Base-by-base conservation (phyloP, 1,284 basidiomycete genomes). In the Microbotryum lychnidis-dioicae region DNA sequence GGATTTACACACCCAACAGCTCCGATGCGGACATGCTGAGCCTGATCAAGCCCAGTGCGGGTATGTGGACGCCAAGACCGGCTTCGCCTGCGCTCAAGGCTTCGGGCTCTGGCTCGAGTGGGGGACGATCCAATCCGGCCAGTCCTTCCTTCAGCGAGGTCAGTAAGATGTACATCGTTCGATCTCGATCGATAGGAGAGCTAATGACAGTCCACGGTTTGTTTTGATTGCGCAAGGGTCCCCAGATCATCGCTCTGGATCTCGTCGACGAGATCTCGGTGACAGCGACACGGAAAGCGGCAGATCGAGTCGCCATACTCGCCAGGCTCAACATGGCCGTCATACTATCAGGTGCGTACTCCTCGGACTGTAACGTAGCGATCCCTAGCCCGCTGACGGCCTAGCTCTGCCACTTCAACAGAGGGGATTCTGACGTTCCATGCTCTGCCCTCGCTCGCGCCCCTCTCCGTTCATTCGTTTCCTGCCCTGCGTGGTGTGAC, bases 371-470 rank as follows among this genome's bases (percentile, higher is more conserved):
- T 10, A 44, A 5, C 42, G 16, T 37, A 50, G 16, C 23, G 20
- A 47, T 4, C 0, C 54, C 48, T 16, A 33, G 10, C 37, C 37
- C 18, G 3, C 12, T 42, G 37, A 42, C 37, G 37, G 18, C 37
- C 37, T 42, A 42, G 12, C 42, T 16, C 12, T 49, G 21, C 14
- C 20, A 18, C 14, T 6, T 7, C 1, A 3, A 3, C 56, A 69
- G 91, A 91, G 68, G 83, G 81, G 58, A 86, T 87, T 63, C 76
- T 94, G 3, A 82, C 87, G 71, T 85, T 92, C 70, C 88, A 89
- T 69, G 81, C 83, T 0, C 77, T 92, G 1, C 91, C 91, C 0
- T 82, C 83, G 4, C 80, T 94, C 27, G 87, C 91, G 64, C 81
- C 83, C 0, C 78, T 89, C 0, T 80, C 84, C 10, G 76, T 76